These are phyloP conservation scores for Neonectria sp. DNA, from an alignment of 2,329 filamentous ascomycete species.

Conservation along the genomic window DNA sequence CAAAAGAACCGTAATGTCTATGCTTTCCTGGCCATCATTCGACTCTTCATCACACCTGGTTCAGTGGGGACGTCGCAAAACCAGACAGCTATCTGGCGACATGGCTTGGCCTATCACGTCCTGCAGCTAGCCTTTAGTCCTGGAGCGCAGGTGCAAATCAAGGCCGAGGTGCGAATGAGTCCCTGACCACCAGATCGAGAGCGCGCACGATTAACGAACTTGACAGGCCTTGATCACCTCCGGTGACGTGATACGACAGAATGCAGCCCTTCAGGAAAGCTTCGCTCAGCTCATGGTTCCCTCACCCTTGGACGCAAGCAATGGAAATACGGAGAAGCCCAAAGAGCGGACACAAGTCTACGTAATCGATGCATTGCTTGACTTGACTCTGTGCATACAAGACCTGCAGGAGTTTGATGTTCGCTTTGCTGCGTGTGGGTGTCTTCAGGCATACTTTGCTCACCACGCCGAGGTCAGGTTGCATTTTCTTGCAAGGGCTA, in stretches of 20 bases:
- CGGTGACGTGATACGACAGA: conserved; percentile 89
- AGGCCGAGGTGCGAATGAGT: conserved; percentile 75
- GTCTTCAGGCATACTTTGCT: conserved; percentile 92
- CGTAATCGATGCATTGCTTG: conserved; percentile 93
- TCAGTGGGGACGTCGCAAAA: conserved; percentile 86
- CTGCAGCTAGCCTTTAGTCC: conserved; percentile 87
- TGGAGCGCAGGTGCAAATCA: conserved; percentile 81
- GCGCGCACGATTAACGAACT: conserved; percentile 32
- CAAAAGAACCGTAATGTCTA: conserved; percentile 93
- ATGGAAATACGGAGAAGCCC: conserved; percentile 56
- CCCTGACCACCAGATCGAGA: neutral
- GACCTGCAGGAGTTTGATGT: conserved; percentile 81
- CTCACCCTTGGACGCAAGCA: conserved; percentile 64
- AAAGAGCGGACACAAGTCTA: conserved; percentile 78
- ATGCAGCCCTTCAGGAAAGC: conserved; percentile 84
- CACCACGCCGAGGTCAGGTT: conserved; percentile 84
- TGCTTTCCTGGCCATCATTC: conserved; percentile 87
- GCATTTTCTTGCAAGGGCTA: conserved; percentile 90
- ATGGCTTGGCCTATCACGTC: conserved; percentile 83
- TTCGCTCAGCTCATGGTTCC: conserved; percentile 90
- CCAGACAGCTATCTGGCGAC: conserved; percentile 87
- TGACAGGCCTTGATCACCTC: conserved; percentile 83
- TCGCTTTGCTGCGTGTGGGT: conserved; percentile 88
- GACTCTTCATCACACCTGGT: conserved; percentile 88
- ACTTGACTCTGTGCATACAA: conserved; percentile 81